Evolutionary conservation across 2,329 filamentous ascomycete genomes (phyloP), one percentile per base, ranked within the genome.

Genomic region (Clonostachys solani): DNA sequence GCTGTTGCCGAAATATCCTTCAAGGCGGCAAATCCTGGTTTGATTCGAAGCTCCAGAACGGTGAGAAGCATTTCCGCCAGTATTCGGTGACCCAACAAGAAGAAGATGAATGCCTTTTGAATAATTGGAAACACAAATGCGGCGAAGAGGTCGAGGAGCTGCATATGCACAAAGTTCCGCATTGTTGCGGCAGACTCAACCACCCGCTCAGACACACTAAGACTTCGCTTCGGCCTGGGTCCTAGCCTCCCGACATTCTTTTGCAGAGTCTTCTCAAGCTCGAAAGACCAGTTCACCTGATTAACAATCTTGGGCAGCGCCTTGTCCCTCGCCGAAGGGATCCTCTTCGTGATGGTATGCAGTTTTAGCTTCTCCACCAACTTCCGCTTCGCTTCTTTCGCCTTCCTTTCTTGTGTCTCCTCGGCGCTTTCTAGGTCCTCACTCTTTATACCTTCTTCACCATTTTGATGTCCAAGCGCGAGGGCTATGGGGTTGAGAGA

Each of bases 1-100:
- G 94, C 94, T 1, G 92, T 97, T 13, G 94, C 94, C 33, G 92
- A 97, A 41, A 97, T 83, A 62, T 99, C 94, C 63, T 97, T 97
- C 47, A 99, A 71, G 1, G 94, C 94, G 38, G 91, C 85, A 44
- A 85, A 86, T 40, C 87, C 84, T 8, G 89, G 87, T 42, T 86
- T 81, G 19, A 84, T 77, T 34, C 90, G 84, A 83, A 92, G 97
- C 67, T 97, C 92, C 12, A 99, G 73, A 29, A 96, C 64, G 18
- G 79, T 73, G 29, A 99, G 72, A 12, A 96, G 71, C 43, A 87
- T 73, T 64, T 99, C 94, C 17, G 89, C 92, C 40, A 84, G 75
- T 37, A 92, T 73, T 33, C 95, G 85, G 62, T 96, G 89, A 8
- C 83, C 80, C 50, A 96, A 80, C 34, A 99, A 77, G 12, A 81